Base-by-base conservation (phyloP, 805 yeast species). In the Lipomyces sp. region DNA sequence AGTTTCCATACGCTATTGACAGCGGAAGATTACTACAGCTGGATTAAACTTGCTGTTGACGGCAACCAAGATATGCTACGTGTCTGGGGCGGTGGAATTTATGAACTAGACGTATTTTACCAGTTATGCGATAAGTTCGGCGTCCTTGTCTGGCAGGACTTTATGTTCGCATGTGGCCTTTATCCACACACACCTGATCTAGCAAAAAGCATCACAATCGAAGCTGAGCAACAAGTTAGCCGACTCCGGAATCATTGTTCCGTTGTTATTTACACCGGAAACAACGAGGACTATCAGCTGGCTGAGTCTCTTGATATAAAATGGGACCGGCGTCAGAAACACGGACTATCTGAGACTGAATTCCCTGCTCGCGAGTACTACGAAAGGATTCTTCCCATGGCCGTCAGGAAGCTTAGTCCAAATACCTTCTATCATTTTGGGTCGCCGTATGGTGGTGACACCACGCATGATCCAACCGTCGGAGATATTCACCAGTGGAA, bases 401-500 rank as follows among this genome's bases (percentile, higher is more conserved):
- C 77, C n/a, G 78, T 82, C 3, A 45, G 56, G 8, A 50, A 76
- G 55, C 66, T 63, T 42, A 60, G 65, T 33, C 73, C 76, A 3
- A 70, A 64, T 6, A 76, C 78, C 3, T 78, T 79, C 1, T 83
- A 83, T 69, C 83, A 81, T 62, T 80, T 79, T 10, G 86, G 87
- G 1, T 81, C 84, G 1, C 87, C 87, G 0, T 83, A 80, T 78
- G 82, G 85, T 32, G 83, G 85, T 3, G 67, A 70, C 7, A 64
- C 66, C 4, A 72, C 82, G 10, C 65, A 74, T 6, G 84, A 81
- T 66, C 74, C 77, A 3, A 79, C 81, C 0, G 73, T 77, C 24
- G 87, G 87, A 1, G 87, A 84, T 70, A 75, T 82, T 3, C 87
- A 84, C 69, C 86, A 83, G 66, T 84, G 87, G 87, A 83, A 83